Conservation (phyloP, 371 early-diverging fungal genomes). For the Mucor racemosus region DNA sequence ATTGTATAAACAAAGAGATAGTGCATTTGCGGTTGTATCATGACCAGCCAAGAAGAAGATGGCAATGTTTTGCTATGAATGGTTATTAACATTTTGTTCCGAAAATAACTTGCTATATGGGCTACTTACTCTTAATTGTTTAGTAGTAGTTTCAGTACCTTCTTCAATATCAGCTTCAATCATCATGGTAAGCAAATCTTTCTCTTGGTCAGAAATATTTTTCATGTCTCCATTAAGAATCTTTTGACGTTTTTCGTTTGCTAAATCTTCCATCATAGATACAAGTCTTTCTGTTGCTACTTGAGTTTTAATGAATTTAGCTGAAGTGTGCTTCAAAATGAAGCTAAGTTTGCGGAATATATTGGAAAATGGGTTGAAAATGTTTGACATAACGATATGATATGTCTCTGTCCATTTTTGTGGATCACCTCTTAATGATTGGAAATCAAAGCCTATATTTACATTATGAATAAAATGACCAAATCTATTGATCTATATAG, state of each 20-base stretch:
- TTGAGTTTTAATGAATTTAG: constrained; percentile 13
- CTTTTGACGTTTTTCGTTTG: constrained; percentile 13
- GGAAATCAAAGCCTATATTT: constrained; percentile 38
- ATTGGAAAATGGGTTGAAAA: constrained; percentile 18
- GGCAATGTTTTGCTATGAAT: constrained; percentile 35
- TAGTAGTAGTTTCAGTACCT: constrained; percentile 18
- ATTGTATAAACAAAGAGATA: constrained; percentile 21
- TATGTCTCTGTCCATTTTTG: constrained; percentile 39
- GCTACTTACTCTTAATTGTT: constrained; percentile 21
- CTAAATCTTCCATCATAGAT: constrained; percentile 14
- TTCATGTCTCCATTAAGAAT: constrained; percentile 9
- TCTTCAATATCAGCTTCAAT: constrained; percentile 39
- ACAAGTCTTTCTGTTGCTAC: constrained; percentile 7
- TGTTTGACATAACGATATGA: constrained; percentile 13
- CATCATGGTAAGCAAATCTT: constrained; percentile 44
- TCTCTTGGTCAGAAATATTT: not conserved
- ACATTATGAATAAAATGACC: not conserved
- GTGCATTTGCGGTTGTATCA: constrained; percentile 55
- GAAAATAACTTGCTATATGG: not conserved
- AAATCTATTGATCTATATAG: not conserved
- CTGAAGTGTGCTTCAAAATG: not conserved
- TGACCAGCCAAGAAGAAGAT: constrained; percentile 54
- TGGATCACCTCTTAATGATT: constrained; percentile 29
- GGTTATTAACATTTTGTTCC: constrained; percentile 10
- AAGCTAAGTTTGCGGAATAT: constrained; percentile 15